Evolutionary conservation across 805 yeast genomes (phyloP), one percentile per base, ranked within the genome.

Genomic region (Cyberlindnera mycetangii): DNA sequence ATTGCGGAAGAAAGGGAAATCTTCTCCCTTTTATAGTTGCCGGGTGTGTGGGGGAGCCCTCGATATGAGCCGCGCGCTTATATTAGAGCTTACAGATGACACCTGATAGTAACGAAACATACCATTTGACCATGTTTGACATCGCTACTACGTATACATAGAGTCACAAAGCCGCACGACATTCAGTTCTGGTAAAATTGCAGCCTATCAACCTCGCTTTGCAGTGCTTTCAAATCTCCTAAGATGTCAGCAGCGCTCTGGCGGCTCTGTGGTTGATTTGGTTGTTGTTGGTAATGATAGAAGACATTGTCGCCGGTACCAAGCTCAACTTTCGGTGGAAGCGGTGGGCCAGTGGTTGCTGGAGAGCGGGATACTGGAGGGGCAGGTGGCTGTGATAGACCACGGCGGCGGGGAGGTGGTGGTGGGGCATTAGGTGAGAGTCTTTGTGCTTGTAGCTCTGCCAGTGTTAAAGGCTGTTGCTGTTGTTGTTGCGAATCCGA

Each of bases 171-270:
- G n/a, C n/a, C n/a, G n/a, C n/a, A n/a, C n/a, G n/a, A n/a, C n/a
- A 30, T 30, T 12, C n/a, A 33, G 7, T 17, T 33, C 20, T 22
- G 38, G 24, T 40, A 33, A 36, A 37, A 37, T 30, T 46, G 46
- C 30, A 83, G 66, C 41, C 74, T 71, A 53, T 84, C 85, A 18
- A 84, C 88, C 60, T 84, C 89, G 30, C 73, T 82, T 54, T 83
- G 88, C 38, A 84, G 68, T 8, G 83, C 83, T 55, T 75, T 75
- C 45, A 84, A 67, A 56, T 83, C 85, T 37, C 83, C 81, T 52
- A 84, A 62, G 18, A 83, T 76, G 48, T 82, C 78, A 4, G 74
- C 56, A 1, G 66, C 51, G 31, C 56, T 49, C 22, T 15, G 70
- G 62, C 32, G 22, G 50, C 48, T 15, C 36, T 39, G 32, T 24